A percentile compares a stretch with the other conserved stretches of the same genome.
Conservation (phyloP, 306 rosid species). For the Pachyrhizus erosus region DNA sequence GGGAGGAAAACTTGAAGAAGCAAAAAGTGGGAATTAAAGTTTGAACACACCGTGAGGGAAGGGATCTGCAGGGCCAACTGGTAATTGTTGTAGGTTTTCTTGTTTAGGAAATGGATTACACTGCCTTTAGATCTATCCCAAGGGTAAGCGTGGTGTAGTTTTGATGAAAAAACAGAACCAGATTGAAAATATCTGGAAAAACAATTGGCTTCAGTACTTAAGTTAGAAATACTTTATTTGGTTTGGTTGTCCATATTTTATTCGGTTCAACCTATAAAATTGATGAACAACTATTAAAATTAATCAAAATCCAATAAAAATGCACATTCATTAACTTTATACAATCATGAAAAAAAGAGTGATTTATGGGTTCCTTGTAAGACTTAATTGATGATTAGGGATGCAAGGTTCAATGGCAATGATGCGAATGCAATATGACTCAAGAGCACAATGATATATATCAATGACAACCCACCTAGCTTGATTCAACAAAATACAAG, state of each 20-base stretch:
- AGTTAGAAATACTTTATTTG: neutral
- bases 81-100: neutral
- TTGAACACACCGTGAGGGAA: neutral
- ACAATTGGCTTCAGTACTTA: neutral
- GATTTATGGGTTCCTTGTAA: neutral
- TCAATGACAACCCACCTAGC: neutral
- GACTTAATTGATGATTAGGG: neutral
- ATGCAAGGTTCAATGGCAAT: neutral
- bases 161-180: neutral
- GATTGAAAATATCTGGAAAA: neutral
- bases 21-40: neutral
- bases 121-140: neutral
- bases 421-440: neutral
- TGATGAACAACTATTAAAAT: neutral
- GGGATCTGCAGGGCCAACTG: neutral
- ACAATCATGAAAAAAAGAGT: neutral
- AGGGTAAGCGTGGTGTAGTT: neutral
- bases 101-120: neutral
- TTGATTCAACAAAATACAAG: neutral
- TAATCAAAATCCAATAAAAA: neutral
- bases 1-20: conserved; percentile 1
- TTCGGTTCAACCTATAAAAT: neutral
- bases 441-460: neutral
- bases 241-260: neutral
- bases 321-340: neutral